Percentiles rank a stretch among this genome's conserved stretches.
Conservation (phyloP, 129 eudicot species). For the Chrysanthemum seticuspe region DNA sequence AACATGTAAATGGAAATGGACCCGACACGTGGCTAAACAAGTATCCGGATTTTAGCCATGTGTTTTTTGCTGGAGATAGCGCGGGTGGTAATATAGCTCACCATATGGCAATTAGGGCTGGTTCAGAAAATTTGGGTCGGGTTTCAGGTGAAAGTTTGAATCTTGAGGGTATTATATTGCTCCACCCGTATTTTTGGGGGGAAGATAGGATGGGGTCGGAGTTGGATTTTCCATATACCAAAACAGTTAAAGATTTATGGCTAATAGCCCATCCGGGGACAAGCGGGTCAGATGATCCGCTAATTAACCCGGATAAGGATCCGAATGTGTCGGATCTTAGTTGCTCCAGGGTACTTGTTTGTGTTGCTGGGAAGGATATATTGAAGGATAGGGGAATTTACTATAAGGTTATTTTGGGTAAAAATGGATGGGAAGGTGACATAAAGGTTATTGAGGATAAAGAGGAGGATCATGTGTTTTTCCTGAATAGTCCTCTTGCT, state of each 20-base stretch:
- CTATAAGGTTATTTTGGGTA: slow-evolving; percentile 2
- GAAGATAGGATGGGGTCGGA: slow-evolving; percentile 28
- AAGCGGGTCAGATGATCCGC: slow-evolving; percentile 14
- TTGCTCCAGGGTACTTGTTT: slow-evolving; percentile 8
- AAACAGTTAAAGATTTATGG: neutral
- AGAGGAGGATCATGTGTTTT: slow-evolving; percentile 25
- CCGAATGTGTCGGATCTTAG: neutral
- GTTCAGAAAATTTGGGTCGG: slow-evolving; percentile 2
- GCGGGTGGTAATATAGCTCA: slow-evolving; percentile 51
- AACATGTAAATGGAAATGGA: slow-evolving; percentile 28
- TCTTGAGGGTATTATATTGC: slow-evolving; percentile 33
- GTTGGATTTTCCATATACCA: neutral
- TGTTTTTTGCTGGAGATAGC: slow-evolving; percentile 45
- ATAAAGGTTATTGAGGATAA: slow-evolving; percentile 14
- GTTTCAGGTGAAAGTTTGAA: neutral
- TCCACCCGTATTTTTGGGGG: slow-evolving; percentile 63
- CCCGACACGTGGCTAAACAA: slow-evolving; percentile 37
- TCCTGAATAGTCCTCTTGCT: neutral
- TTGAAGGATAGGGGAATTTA: slow-evolving; percentile 4
- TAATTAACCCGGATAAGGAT: slow-evolving; percentile 13
- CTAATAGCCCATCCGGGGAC: neutral
- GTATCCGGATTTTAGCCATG: slow-evolving; percentile 23
- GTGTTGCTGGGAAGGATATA: slow-evolving; percentile 22
- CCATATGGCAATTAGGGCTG: slow-evolving; percentile 37
- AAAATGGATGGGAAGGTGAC: slow-evolving; percentile 13